phyloP scores from a whole-genome alignment of 345 rosid genomes.

The Euclidium syriacum region DNA sequence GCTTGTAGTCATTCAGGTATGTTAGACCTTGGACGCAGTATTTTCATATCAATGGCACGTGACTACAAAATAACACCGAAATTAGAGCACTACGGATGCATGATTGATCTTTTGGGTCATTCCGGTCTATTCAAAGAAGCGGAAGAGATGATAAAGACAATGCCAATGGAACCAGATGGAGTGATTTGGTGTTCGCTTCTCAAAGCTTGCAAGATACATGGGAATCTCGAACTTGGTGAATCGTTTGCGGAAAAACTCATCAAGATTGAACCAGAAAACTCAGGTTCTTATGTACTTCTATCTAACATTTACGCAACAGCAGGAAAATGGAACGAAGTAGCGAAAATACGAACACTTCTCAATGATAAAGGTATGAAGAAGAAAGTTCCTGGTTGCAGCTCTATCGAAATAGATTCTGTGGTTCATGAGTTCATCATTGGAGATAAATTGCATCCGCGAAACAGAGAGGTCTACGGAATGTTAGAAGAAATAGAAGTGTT shows the following conservation, averaged over 20 bases:
- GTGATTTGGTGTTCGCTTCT: constrained; percentile 78
- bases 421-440: constrained; percentile 80
- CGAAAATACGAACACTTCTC: constrained; percentile 46
- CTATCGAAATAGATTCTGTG: constrained; percentile 55
- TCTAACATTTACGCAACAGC: constrained; percentile 78
- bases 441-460: constrained; percentile 56
- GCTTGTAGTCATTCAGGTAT: constrained; percentile 73
- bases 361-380: constrained; percentile 58
- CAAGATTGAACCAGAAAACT: constrained; percentile 49
- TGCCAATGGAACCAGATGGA: constrained; percentile 62
- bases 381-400: constrained; percentile 78
- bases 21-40: constrained; percentile 48
- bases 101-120: constrained; percentile 69
- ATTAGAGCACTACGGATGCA: constrained; percentile 67
- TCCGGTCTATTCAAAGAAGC: constrained; percentile 63
- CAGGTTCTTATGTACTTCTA: constrained; percentile 60
- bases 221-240: constrained; percentile 51
- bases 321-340: constrained; percentile 70
- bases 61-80: constrained; percentile 52
- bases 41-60: constrained; percentile 46
- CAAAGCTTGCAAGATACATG: constrained; percentile 58
- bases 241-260: constrained; percentile 43
- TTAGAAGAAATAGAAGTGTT: constrained; percentile 54
- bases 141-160: constrained; percentile 38
- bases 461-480: constrained; percentile 56